Evolutionary conservation across 208 protist species (phyloP).

Genomic region (Trypanosomatidae sp.): DNA sequence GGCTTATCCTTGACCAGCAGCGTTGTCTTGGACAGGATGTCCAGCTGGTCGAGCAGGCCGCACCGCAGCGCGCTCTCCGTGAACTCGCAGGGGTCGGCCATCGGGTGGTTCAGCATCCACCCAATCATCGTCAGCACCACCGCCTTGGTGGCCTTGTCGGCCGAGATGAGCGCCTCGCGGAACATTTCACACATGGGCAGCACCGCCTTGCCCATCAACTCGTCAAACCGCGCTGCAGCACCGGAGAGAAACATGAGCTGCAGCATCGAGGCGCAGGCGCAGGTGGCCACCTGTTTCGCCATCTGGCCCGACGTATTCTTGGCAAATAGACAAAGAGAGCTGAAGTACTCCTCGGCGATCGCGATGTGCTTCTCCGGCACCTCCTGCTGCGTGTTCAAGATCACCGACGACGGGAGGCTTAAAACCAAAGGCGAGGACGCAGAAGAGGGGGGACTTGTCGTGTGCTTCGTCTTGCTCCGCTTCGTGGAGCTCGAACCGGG

Average conservation of each 20-base stretch:
- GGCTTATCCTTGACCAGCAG: conserved; percentile 34
- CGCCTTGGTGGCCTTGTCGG: conserved; percentile 79
- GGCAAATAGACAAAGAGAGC: conserved; percentile 61
- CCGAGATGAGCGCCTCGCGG: conserved; percentile 59
- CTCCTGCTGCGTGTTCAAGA: conserved; percentile 41
- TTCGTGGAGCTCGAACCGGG: conserved; percentile 8
- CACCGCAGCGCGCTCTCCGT: conserved; percentile 53
- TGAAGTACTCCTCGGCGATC: conserved; percentile 74
- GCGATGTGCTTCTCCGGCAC: conserved; percentile 44
- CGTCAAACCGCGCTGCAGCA: conserved; percentile 39
- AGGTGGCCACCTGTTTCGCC: conserved; percentile 76
- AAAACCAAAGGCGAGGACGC: no score
- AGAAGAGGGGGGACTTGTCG: neutral
- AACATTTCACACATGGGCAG: conserved; percentile 84
- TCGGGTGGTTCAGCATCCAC: conserved; percentile 70
- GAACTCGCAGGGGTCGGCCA: conserved; percentile 52
- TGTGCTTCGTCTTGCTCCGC: neutral
- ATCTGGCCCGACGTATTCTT: conserved; percentile 70
- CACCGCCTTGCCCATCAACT: conserved; percentile 55
- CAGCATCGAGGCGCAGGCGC: conserved; percentile 77
- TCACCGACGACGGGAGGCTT: no score
- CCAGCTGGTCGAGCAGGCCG: conserved; percentile 58
- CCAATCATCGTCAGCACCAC: conserved; percentile 84
- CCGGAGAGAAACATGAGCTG: conserved; percentile 60
- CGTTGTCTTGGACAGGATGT: conserved; percentile 40